These are phyloP conservation scores for Umbelopsis ramanniana DNA, from an alignment of 192 early-diverging fungal species.

Conservation along the genomic window DNA sequence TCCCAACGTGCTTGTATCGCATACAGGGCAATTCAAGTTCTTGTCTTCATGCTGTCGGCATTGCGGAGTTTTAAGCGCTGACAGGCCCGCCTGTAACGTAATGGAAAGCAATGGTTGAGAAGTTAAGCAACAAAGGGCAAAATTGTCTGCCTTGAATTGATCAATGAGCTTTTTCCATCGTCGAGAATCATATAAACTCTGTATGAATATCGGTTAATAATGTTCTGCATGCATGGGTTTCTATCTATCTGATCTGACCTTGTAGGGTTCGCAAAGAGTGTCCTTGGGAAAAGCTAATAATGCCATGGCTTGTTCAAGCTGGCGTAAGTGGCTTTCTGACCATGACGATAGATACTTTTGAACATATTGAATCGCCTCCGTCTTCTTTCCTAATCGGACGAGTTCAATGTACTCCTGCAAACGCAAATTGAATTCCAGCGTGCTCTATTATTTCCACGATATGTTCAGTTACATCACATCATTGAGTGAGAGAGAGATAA, in stretches of 20 bases:
- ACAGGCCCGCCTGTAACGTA: constrained; percentile 93
- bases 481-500: not conserved
- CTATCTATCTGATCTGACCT: constrained; percentile 43
- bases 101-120: constrained; percentile 83
- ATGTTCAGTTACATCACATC: not conserved
- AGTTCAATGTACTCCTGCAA: constrained; percentile 96
- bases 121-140: constrained; percentile 87
- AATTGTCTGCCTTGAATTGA: constrained; percentile 88
- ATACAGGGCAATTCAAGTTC: constrained; percentile 97
- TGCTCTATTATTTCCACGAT: constrained; percentile 63
- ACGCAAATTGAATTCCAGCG: constrained; percentile 94
- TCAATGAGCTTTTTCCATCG: constrained; percentile 82
- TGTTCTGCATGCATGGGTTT: not conserved
- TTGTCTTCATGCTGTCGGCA: constrained; percentile 78
- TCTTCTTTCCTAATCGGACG: constrained; percentile 60
- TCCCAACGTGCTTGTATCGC: constrained; percentile 83
- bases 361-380: constrained; percentile 85
- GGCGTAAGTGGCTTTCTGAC: constrained; percentile 73
- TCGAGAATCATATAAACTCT: constrained; percentile 68
- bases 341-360: constrained; percentile 83
- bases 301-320: constrained; percentile 90
- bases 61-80: constrained; percentile 89
- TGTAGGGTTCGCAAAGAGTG: constrained; percentile 84
- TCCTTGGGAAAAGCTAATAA: constrained; percentile 81
- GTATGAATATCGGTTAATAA: not conserved